Evolutionary conservation across 768 basidiomycete species (phyloP).

Genomic region (Crepidotus variabilis): DNA sequence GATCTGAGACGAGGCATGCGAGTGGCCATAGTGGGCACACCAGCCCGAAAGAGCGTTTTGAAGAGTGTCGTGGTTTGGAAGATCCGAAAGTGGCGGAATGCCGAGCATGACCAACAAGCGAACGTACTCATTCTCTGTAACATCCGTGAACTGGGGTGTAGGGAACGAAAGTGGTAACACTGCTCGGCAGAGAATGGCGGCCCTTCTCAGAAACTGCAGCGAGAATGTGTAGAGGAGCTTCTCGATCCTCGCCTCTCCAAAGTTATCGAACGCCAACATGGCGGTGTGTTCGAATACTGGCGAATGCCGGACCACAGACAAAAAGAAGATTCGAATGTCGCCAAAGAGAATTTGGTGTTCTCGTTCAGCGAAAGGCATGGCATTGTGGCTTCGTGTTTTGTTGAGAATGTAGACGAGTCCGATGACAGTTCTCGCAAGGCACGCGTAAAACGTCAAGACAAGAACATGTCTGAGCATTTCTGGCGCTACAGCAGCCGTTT

Average conservation of each 20-base stretch:
- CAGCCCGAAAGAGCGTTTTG: conserved; percentile 87
- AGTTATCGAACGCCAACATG: conserved; percentile 71
- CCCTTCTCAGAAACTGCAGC: conserved; percentile 86
- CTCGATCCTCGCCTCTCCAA: conserved; percentile 82
- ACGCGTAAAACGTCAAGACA: conserved; percentile 87
- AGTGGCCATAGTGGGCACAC: conserved; percentile 86
- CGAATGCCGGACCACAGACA: conserved; percentile 87
- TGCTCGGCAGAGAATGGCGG: conserved; percentile 79
- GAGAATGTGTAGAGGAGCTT: conserved; percentile 86
- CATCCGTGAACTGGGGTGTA: conserved; percentile 35
- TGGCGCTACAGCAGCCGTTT: conserved; percentile 86
- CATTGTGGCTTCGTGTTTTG: conserved; percentile 58
- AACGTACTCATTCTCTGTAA: conserved; percentile 66
- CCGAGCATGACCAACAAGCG: conserved; percentile 72
- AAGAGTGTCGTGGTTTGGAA: conserved; percentile 81
- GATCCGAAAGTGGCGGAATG: conserved; percentile 75
- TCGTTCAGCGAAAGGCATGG: conserved; percentile 39
- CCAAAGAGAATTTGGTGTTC: conserved; percentile 75
- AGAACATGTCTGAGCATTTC: conserved; percentile 87
- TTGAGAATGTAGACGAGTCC: conserved; percentile 80
- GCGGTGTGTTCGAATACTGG: conserved; percentile 85
- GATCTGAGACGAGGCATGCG: conserved; percentile 72
- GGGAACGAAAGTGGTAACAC: conserved; percentile 64
- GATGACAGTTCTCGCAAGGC: conserved; percentile 81
- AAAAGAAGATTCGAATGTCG: conserved; percentile 84